Percentiles rank a stretch among this genome's conserved stretches.
These are phyloP conservation scores for Fistulinella cinereoalba DNA, from an alignment of 1,284 basidiomycete genomes.

Conservation along the genomic window DNA sequence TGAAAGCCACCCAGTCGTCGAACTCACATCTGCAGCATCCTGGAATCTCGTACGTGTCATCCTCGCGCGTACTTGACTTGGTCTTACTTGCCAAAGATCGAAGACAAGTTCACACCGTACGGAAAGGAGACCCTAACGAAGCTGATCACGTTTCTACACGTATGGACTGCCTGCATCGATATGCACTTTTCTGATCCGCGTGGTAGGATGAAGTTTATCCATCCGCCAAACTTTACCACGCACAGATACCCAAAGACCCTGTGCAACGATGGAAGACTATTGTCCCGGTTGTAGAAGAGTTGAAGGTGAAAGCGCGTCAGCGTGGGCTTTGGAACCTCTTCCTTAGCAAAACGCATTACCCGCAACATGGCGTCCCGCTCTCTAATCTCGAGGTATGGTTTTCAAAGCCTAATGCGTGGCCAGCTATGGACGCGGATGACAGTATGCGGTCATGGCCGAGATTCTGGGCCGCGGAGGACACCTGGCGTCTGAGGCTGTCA, in stretches of 20 bases:
- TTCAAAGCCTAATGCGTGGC: neutral
- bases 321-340: conserved; percentile 97
- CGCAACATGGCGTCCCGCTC: conserved; percentile 82
- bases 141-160: conserved; percentile 84
- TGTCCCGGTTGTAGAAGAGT: conserved; percentile 77
- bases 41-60: conserved; percentile 68
- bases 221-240: conserved; percentile 73
- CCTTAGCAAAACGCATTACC: conserved; percentile 91
- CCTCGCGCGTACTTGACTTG: conserved; percentile 2
- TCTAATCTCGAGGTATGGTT: conserved; percentile 83
- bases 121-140: conserved; percentile 85
- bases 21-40: conserved; percentile 74
- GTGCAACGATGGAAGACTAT: conserved; percentile 81
- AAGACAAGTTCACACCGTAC: conserved; percentile 87
- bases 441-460: conserved; percentile 98
- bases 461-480: conserved; percentile 83
- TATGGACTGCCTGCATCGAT: conserved; percentile 36
- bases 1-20: conserved; percentile 59
- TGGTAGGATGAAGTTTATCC: conserved; percentile 86
- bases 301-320: conserved; percentile 86
- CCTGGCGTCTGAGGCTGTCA: conserved; percentile 82
- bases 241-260: conserved; percentile 80
- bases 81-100: conserved; percentile 51
- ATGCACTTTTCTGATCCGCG: conserved; percentile 6
- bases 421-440: conserved; percentile 4